phyloP scores from a whole-genome alignment of 2,329 filamentous ascomycete species.

The Thielaviopsis musarum region DNA sequence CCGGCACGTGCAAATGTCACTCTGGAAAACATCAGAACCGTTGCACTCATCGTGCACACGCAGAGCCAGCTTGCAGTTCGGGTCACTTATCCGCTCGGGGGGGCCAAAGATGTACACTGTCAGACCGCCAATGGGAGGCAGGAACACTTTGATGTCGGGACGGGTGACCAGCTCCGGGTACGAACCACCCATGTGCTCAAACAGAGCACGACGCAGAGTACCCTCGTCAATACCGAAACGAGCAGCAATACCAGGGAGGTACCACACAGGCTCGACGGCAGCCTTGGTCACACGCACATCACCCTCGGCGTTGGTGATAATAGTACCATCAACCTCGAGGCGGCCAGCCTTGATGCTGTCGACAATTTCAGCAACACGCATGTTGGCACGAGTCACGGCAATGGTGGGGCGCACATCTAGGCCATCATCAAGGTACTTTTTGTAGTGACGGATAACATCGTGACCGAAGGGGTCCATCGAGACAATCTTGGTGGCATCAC shows the following conservation, averaged over 20 bases:
- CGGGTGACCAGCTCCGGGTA: constrained; percentile 95
- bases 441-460: constrained; percentile 18
- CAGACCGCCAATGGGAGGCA: constrained; percentile 83
- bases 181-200: constrained; percentile 89
- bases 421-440: constrained; percentile 4
- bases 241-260: constrained; percentile 73
- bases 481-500: constrained; percentile 82
- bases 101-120: constrained; percentile 97
- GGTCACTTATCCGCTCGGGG: constrained; percentile 82
- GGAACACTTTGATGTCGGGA: constrained; percentile 83
- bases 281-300: constrained; percentile 93
- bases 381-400: constrained; percentile 80
- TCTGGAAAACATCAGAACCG: constrained; percentile 92
- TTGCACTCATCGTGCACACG: constrained; percentile 78
- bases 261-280: constrained; percentile 89
- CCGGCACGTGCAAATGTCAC: constrained; percentile 91
- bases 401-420: constrained; percentile 68
- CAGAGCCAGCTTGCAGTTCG: constrained; percentile 62
- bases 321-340: constrained; percentile 66
- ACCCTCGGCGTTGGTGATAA: constrained; percentile 70
- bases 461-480: constrained; percentile 95
- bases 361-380: constrained; percentile 85
- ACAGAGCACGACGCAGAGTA: constrained; percentile 67
- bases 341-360: constrained; percentile 69
- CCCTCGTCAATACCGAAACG: constrained; percentile 91